These are phyloP conservation scores for Begonia masoniana DNA, from an alignment of 306 rosid species.

Conservation along the genomic window DNA sequence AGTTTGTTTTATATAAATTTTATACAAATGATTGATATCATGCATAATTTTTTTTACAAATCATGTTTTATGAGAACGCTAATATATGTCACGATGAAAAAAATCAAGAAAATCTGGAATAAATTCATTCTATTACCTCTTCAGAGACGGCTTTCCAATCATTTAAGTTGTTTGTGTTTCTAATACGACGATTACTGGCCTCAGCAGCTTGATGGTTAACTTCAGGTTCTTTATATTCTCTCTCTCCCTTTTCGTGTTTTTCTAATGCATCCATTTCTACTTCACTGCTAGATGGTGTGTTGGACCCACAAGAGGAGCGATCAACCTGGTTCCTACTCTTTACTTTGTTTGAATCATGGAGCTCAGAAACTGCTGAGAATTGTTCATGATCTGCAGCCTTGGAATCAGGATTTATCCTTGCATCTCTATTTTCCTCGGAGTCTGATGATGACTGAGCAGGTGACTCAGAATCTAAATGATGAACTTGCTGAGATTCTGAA, in stretches of 20 bases:
- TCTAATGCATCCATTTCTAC: conserved; percentile 69
- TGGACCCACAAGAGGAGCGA: conserved; percentile 95
- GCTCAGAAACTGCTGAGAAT: conserved; percentile 33
- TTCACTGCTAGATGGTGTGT: conserved; percentile 80
- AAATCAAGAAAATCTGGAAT: background rate
- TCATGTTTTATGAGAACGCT: too few relatives aligned
- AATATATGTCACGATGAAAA: too few relatives aligned
- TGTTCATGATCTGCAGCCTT: conserved; percentile 37
- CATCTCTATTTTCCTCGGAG: conserved; percentile 48
- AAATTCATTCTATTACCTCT: conserved; percentile 39
- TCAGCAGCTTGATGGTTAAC: conserved; percentile 34
- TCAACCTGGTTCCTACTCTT: conserved; percentile 59
- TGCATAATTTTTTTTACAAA: too few relatives aligned
- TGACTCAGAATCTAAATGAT: conserved; percentile 41
- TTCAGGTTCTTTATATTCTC: conserved; percentile 48
- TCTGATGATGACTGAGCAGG: conserved; percentile 35
- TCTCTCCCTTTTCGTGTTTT: conserved; percentile 48
- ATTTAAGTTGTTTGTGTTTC: conserved; percentile 31
- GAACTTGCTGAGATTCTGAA: conserved; percentile 28
- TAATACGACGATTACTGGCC: conserved; percentile 43
- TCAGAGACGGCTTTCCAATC: conserved; percentile 96
- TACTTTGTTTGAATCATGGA: conserved; percentile 36
- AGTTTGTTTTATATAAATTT: too few relatives aligned
- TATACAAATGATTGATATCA: too few relatives aligned
- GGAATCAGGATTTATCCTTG: conserved; percentile 27